These are phyloP conservation scores for Nyssa sinensis DNA, from an alignment of 148 eudicot species.

Conservation along the genomic window DNA sequence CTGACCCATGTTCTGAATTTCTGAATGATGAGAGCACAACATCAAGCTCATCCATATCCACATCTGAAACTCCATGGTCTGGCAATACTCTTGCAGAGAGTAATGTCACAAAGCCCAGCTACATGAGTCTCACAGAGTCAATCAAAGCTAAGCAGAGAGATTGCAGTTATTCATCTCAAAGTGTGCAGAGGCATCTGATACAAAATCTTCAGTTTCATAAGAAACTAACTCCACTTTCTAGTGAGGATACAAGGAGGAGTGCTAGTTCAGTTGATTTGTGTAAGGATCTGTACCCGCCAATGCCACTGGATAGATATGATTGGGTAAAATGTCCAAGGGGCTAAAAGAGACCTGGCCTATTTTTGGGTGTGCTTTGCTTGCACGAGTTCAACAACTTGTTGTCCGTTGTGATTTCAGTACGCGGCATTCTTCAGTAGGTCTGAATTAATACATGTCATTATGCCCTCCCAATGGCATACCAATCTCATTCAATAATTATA, in stretches of 20 bases:
- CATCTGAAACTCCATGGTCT: slow-evolving; percentile 53
- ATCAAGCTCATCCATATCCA: slow-evolving; percentile 52
- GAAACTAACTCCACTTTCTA: slow-evolving; percentile 42
- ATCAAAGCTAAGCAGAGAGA: slow-evolving; percentile 68
- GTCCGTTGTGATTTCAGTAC: no score
- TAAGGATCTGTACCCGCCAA: slow-evolving; percentile 71
- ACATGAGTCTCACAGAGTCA: slow-evolving; percentile 81
- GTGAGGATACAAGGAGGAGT: slow-evolving; percentile 50
- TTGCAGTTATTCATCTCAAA: slow-evolving; percentile 23
- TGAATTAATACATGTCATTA: no score
- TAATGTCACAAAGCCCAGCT: slow-evolving; percentile 62
- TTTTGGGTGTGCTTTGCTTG: no score
- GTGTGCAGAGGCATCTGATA: slow-evolving; percentile 25
- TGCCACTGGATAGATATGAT: slow-evolving; percentile 33
- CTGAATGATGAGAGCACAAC: slow-evolving; percentile 53
- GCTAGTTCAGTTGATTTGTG: slow-evolving; percentile 44
- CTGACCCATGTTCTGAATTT: slow-evolving; percentile 33
- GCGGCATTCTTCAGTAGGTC: no score
- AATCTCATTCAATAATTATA: no score
- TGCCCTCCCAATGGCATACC: no score
- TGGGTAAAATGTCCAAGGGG: no score
- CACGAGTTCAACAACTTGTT: no score
- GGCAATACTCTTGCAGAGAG: no score
- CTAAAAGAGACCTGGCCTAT: no score
- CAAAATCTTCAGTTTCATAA: slow-evolving; percentile 37